Evolutionary conservation across 805 yeast genomes (phyloP), one percentile per base, ranked within the genome.

Genomic region (Saccharomycopsis sp.): DNA sequence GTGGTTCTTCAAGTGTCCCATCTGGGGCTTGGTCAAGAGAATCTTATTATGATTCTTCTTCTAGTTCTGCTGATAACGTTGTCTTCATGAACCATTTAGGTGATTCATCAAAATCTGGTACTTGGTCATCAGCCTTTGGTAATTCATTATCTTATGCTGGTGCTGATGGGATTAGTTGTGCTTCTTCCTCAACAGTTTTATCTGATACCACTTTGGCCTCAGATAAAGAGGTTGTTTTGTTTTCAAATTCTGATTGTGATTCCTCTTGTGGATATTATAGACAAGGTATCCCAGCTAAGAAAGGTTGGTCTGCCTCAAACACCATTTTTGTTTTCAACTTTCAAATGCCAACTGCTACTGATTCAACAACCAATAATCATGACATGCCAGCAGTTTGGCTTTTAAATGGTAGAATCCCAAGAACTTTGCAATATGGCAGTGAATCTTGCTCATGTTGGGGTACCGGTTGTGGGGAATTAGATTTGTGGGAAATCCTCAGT

Each of bases 351-450:
- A 60, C 75, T 48, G 64, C 70, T 42, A 59, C 71, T 28, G 68
- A 73, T 50, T 61, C 72, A 38, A 54, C 70, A 41, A 59, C 70
- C 27, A 62, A 59, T 58, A 88, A 89, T 73, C 73, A 74, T 59
- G 97, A 93, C 65, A 90, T 93, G 97, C 98, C 98, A 54, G 97
- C 98, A 51, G 75, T 89, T 57, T 89, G 97, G 97, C 71, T 89
- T 65, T 77, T 89, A 63, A 89, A 89, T 65, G 96, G 96, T 51
- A 85, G 85, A 72, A 81, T 89, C 60, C 96, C 98, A 68, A 86
- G 98, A 75, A 89, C 97, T 55, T 68, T 81, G 59, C 97, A 93
- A 70, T 93, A 93, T 68, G 97, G 97, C 64, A 34, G 13, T 11
- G 62, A 80, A 21, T 62, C 75, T 17, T 93, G 97, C 73, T 87